These are phyloP conservation scores for Pyricularia grisea DNA, from an alignment of 2,329 filamentous ascomycete genomes.

Conservation along the genomic window DNA sequence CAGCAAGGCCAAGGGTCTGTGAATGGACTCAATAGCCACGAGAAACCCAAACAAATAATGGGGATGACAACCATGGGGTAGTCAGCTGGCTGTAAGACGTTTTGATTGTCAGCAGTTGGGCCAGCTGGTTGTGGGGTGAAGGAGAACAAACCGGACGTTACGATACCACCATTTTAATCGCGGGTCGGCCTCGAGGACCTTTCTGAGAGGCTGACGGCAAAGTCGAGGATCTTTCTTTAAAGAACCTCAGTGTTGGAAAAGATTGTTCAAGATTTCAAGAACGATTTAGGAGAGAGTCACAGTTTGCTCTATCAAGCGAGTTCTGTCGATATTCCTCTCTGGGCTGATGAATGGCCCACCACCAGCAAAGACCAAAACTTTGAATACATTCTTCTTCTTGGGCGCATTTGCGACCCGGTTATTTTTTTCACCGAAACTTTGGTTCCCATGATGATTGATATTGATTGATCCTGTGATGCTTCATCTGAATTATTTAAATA, in stretches of 20 bases:
- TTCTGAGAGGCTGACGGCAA: neutral
- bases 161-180: neutral
- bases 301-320: neutral
- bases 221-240: neutral
- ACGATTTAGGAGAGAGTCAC: neutral
- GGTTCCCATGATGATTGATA: neutral
- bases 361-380: neutral
- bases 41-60: neutral
- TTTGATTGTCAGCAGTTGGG: neutral
- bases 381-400: neutral
- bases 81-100: too few relatives aligned
- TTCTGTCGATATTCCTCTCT: neutral
- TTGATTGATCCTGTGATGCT: neutral
- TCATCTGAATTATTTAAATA: neutral
- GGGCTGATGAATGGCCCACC: neutral
- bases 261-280: neutral
- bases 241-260: neutral
- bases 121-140: neutral
- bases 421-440: neutral
- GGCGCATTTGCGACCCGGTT: neutral
- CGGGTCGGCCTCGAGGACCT: neutral
- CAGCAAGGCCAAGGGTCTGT: constrained; percentile 25
- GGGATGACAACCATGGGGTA: neutral
- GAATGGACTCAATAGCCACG: constrained; percentile 9
- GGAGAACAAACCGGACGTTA: neutral